Evolutionary conservation across 805 yeast genomes (phyloP), one percentile per base, ranked within the genome.

Genomic region (Myxozyma sirexii): DNA sequence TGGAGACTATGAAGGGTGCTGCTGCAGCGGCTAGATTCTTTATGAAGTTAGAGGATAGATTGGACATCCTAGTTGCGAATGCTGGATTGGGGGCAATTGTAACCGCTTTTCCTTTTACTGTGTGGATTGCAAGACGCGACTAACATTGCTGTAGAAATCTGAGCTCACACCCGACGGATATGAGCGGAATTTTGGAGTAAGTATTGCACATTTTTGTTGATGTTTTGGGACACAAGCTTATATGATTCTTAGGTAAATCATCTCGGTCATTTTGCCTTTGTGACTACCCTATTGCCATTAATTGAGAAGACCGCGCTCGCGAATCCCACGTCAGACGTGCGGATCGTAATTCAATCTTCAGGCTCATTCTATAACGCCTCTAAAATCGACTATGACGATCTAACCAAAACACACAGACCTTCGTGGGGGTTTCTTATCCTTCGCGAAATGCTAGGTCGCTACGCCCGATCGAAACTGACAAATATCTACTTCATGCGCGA

Each of bases 41-140:
- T 17, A 59, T 71, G 23, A 71, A 74, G 57, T 70, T 69, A n/a
- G 80, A 81, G 35, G 12, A 64, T 7, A 75, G 78, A 65, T 77
- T 86, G 35, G 84, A 86, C 71, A 84, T 86, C 62, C 76, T 86
- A 61, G 77, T 85, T 65, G 89, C 90, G 48, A 86, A 87, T 68
- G 91, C 91, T 3, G 92, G 92, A 29, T 89, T 60, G n/a, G 66
- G 60, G 17, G 63, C 56, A 15, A 56, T 53, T 51, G 61, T 61
- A 42, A 2, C 57, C n/a, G 26, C 10, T 8, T 7, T 29, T 15
- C 4, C 10, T 44, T n/a, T 10, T 24, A 13, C n/a, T 15, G 21
- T 5, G n/a, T 7, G 12, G 19, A 17, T 23, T 52, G 26, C 12
- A 21, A 38, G 12, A 4, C 21, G 2, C 19, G n/a, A 17, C 42